Evolutionary conservation across 495 filamentous ascomycete species (phyloP).

Genomic region (Poronia punctata): DNA sequence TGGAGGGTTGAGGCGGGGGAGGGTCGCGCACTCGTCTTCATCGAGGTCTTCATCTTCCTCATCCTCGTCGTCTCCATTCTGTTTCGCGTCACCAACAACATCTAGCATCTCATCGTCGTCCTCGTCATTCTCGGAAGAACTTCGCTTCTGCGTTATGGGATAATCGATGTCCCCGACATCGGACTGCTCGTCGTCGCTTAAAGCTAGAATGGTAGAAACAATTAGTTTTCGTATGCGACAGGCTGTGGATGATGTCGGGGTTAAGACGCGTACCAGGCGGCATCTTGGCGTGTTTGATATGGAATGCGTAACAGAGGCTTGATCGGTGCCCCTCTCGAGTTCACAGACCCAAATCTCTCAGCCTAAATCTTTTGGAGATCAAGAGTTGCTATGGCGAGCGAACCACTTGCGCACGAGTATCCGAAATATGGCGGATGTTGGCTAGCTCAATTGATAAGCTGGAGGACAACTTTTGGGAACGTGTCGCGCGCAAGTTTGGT

Average conservation of each 20-base stretch:
- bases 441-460: too few relatives aligned
- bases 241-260: neutral
- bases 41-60: constrained; percentile 31
- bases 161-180: constrained; percentile 19
- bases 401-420: too few relatives aligned
- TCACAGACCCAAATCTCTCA: too few relatives aligned
- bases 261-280: constrained; percentile 19
- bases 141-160: constrained; percentile 13
- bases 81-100: constrained; percentile 14
- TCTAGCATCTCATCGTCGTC: constrained; percentile 17
- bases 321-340: too few relatives aligned
- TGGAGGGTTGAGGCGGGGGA: neutral
- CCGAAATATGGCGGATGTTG: too few relatives aligned
- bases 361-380: too few relatives aligned
- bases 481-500: too few relatives aligned
- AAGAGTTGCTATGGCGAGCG: too few relatives aligned
- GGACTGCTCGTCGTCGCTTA: constrained; percentile 37
- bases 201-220: constrained; percentile 10
- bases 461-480: too few relatives aligned
- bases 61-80: constrained; percentile 31
- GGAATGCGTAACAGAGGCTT: neutral
- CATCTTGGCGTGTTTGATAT: constrained; percentile 10
- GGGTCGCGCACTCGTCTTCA: constrained; percentile 34
- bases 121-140: constrained; percentile 13
- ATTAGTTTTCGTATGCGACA: constrained; percentile 1